Evolutionary conservation across 805 yeast genomes (phyloP).

Genomic region (Cyberlindnera mycetangii): DNA sequence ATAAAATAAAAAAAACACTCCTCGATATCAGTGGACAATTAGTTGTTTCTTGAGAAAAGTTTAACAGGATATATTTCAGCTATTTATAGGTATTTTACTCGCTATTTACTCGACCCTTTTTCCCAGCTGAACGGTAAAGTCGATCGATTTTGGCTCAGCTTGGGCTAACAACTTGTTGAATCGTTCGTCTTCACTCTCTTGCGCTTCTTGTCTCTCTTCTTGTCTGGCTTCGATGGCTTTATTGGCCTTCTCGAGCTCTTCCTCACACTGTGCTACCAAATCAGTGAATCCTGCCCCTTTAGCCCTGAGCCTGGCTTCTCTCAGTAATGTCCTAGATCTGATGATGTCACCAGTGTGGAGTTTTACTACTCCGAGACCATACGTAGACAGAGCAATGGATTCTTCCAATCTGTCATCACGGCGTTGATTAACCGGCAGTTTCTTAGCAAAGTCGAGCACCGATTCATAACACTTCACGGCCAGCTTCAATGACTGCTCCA

Average conservation of each 20-base stretch:
- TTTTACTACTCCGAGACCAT: conserved; percentile 79
- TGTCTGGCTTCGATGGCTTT: conserved; percentile 13
- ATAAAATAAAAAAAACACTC: too few species aligned
- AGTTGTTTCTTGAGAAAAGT: too few species aligned
- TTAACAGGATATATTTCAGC: too few species aligned
- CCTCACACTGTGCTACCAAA: conserved; percentile 60
- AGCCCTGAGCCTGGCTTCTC: conserved; percentile 71
- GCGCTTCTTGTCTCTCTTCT: conserved; percentile 6
- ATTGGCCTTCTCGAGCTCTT: conserved; percentile 56
- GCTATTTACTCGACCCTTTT: conserved; percentile 2
- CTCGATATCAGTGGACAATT: too few species aligned
- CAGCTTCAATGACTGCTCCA: conserved; percentile 31
- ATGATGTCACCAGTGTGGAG: conserved; percentile 56
- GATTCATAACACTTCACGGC: conserved; percentile 41
- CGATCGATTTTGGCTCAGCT: conserved; percentile 5
- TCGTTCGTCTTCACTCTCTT: conserved; percentile 17
- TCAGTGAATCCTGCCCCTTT: conserved; percentile 62
- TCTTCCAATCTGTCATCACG: conserved; percentile 49
- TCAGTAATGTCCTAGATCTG: conserved; percentile 56
- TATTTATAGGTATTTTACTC: too few species aligned
- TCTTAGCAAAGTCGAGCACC: conserved; percentile 41
- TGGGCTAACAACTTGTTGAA: conserved; percentile 14
- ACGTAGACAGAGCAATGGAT: conserved; percentile 75
- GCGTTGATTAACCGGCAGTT: conserved; percentile 34
- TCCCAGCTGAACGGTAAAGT: conserved; percentile 15